These are phyloP conservation scores for Pseudogymnoascus pannorum DNA, from an alignment of 2,329 filamentous ascomycete genomes.

Conservation along the genomic window DNA sequence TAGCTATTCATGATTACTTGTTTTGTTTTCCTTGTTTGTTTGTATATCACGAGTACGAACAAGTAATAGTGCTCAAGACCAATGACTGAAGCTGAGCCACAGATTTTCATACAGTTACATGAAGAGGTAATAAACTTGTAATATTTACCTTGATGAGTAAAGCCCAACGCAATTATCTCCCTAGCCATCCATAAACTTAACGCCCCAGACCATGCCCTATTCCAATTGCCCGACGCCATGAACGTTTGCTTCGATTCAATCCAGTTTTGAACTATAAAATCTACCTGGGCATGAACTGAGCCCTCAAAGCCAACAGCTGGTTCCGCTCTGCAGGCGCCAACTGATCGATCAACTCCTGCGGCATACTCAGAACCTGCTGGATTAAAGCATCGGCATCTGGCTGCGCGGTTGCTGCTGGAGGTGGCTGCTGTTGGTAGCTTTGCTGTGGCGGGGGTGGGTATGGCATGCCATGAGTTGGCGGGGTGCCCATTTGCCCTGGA, in stretches of 20 bases:
- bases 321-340: slow-evolving; percentile 67
- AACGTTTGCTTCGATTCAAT: not conserved
- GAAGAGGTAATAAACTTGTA: not conserved
- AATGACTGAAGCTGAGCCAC: not conserved
- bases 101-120: slow-evolving; percentile 1
- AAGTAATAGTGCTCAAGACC: not conserved
- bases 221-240: slow-evolving; percentile 1
- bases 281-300: slow-evolving; percentile 42
- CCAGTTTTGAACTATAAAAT: not conserved
- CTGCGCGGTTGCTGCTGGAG: slow-evolving; percentile 32
- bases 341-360: slow-evolving; percentile 71
- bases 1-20: not conserved
- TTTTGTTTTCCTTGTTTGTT: not conserved
- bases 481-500: slow-evolving; percentile 34
- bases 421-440: slow-evolving; percentile 36
- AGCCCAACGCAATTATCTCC: not conserved
- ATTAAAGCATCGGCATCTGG: slow-evolving; percentile 66
- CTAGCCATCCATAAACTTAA: not conserved
- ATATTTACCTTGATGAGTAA: not conserved
- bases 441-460: slow-evolving; percentile 36
- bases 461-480: slow-evolving; percentile 38
- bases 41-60: not conserved
- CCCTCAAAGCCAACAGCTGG: slow-evolving; percentile 72
- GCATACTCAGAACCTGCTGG: slow-evolving; percentile 72
- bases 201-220: slow-evolving; percentile 5